These are phyloP conservation scores for Corchorus olitorius DNA, from an alignment of 345 rosid species.

Conservation along the genomic window DNA sequence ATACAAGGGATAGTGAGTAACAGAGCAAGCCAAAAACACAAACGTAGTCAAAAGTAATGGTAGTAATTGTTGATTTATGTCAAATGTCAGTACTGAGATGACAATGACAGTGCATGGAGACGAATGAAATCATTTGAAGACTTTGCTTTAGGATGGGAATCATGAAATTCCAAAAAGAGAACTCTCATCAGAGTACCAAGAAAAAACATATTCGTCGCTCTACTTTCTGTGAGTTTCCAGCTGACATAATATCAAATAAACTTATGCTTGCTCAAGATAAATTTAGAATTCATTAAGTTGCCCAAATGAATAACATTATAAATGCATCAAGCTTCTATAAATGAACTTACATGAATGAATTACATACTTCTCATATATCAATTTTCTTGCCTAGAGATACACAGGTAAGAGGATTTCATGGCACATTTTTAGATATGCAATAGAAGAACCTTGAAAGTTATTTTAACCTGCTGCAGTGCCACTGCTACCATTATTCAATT, in stretches of 20 bases:
- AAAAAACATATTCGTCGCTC: not conserved
- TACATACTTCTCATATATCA: not conserved
- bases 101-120: too few relatives aligned
- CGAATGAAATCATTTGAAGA: not conserved
- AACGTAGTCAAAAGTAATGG: not conserved
- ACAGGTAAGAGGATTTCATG: not conserved
- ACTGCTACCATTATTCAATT: not conserved
- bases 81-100: too few relatives aligned
- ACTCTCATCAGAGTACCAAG: not conserved
- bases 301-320: not conserved
- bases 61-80: too few relatives aligned
- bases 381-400: not conserved
- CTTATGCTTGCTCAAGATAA: too few relatives aligned
- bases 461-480: not conserved
- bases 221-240: not conserved
- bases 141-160: not conserved
- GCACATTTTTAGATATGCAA: not conserved
- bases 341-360: not conserved
- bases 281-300: not conserved
- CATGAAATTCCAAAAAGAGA: not conserved
- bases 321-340: not conserved
- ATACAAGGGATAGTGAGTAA: not conserved
- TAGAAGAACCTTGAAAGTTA: not conserved
- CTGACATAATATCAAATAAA: not conserved
- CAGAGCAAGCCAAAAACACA: not conserved